Evolutionary conservation across 148 eudicot genomes (phyloP), one percentile per base, ranked within the genome.

Genomic region (Camellia sinensis): DNA sequence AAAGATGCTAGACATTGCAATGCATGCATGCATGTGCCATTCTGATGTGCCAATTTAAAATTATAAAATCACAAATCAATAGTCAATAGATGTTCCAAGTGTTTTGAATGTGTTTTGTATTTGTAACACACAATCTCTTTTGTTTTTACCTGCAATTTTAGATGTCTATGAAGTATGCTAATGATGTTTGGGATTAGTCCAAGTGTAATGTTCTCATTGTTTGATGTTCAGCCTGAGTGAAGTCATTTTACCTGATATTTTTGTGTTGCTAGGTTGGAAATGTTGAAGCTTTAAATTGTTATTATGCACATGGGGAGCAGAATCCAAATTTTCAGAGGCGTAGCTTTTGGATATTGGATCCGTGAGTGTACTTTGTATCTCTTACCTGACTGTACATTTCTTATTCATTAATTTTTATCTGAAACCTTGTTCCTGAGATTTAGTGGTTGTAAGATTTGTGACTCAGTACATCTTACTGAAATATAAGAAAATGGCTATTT

Each of bases 311-410:
- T 84, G 98, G 99, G 75, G 95, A 88, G 79, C 85, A 85, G 22
- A 91, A 90, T 76, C 92, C 90, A 7, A 85, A 79, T 80, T 94
- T 96, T 80, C 98, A 92, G 85, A 89, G 99, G 79, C 98, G 99
- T 63, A 91, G 95, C 89, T 96, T 83, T 81, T 96, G 99, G 99
- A 93, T 96, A 90, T 79, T 96, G 83, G 95, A 96, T 72, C 89
- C 90, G 99, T 97, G 85, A 94, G 99, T 92, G 52, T 79, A 60
- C 74, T 84, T 75, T 73, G 15, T 10, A 13, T 80, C 74, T 64
- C 14, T 68, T 67, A 40, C 19, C 5, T 17, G 9, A 9, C 21
- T 66, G 11, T 41, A 21, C 41, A 17, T 29, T 73, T 54, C 29
- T 62, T 74, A 19, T 9, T 7, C 37, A 68, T 46, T 9, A 21